A percentile compares a stretch with the other conserved stretches of the same genome.
These are phyloP conservation scores for Sporopachydermia quercuum DNA, from an alignment of 805 yeast species.

Conservation along the genomic window DNA sequence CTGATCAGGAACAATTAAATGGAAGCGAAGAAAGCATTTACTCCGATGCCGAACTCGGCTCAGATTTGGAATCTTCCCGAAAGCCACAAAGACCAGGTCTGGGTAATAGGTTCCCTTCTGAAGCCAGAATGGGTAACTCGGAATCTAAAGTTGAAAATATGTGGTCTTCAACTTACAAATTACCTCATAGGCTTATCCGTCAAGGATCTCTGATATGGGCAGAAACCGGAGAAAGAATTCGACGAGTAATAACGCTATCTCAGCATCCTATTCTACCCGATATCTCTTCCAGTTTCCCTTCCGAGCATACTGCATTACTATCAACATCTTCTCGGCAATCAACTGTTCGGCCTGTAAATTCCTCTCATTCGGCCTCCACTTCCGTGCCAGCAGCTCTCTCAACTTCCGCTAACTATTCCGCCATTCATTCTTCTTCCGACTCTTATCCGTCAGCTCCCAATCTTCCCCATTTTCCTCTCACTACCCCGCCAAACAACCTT, in stretches of 20 bases:
- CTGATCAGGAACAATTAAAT: too few relatives aligned
- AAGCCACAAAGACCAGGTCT: neutral
- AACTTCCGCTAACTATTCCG: neutral
- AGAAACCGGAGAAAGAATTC: conserved; percentile 6
- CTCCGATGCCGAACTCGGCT: neutral
- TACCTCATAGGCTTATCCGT: conserved; percentile 13
- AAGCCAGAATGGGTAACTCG: too few relatives aligned
- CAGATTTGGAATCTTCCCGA: neutral
- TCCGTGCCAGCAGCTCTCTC: neutral
- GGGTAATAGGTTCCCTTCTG: too few relatives aligned
- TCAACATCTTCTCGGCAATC: too few relatives aligned
- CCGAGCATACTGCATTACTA: neutral
- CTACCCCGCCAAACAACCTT: too few relatives aligned
- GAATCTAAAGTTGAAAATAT: neutral
- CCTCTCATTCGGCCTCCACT: neutral
- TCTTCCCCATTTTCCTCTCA: conserved; percentile 1
- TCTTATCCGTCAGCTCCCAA: conserved; percentile 1
- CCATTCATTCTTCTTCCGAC: neutral
- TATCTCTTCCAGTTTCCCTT: neutral
- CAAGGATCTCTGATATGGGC: conserved; percentile 8
- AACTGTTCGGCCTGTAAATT: too few relatives aligned
- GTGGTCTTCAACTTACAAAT: conserved; percentile 18
- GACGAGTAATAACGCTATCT: conserved; percentile 10
- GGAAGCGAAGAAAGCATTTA: neutral
- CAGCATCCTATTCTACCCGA: too few relatives aligned